These are phyloP conservation scores for Schizochytrium sp. DNA, from an alignment of 108 stramenopile genomes.

Conservation along the genomic window DNA sequence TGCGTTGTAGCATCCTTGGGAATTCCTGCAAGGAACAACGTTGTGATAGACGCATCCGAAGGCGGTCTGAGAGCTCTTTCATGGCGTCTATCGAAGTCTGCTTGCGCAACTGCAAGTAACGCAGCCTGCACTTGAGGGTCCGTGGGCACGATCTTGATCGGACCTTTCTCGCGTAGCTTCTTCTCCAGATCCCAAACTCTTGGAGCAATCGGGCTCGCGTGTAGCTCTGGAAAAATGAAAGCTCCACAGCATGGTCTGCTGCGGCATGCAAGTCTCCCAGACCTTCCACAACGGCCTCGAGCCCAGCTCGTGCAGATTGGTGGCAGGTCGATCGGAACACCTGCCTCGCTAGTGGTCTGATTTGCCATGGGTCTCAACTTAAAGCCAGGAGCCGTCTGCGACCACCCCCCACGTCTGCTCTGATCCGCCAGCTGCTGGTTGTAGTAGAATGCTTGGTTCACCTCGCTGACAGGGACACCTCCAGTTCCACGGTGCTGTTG, in stretches of 20 bases:
- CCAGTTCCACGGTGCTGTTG: background rate
- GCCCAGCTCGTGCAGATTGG: conserved; percentile 7
- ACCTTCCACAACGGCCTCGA: conserved; percentile 11
- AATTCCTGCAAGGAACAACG: background rate
- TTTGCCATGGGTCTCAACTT: conserved; percentile 34
- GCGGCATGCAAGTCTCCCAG: conserved; percentile 32
- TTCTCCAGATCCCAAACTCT: background rate
- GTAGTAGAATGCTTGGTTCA: conserved; percentile 49
- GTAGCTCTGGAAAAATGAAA: conserved; percentile 32
- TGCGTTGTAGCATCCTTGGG: background rate
- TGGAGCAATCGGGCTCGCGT: background rate
- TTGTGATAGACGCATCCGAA: conserved; percentile 38
- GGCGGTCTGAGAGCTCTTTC: conserved; percentile 34
- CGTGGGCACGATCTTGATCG: background rate
- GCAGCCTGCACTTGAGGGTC: conserved; percentile 18
- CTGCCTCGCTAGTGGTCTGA: background rate
- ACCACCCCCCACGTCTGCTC: conserved; percentile 22
- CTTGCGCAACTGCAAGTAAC: background rate
- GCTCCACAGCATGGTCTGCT: conserved; percentile 42
- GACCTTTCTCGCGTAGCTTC: conserved; percentile 13
- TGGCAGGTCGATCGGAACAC: conserved; percentile 9
- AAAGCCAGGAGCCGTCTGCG: conserved; percentile 32
- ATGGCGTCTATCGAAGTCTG: background rate
- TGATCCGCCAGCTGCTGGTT: conserved; percentile 42
- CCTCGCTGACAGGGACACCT: background rate